Base-by-base conservation (phyloP, 495 filamentous ascomycete species). In the Hapsidospora chrysogenum region DNA sequence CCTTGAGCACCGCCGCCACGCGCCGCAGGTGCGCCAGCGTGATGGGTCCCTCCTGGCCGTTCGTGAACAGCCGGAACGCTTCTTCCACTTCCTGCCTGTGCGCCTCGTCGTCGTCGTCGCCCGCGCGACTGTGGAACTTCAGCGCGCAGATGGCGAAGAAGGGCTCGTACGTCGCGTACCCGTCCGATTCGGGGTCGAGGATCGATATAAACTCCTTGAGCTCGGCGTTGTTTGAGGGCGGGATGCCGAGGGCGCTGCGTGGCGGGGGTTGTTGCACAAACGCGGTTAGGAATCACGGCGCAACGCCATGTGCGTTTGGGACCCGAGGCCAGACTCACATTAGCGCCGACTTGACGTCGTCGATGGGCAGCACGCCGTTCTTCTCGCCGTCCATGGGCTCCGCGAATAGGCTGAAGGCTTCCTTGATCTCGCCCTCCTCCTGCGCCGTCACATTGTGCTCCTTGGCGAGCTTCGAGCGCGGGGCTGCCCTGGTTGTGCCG, bases 101-200 rank as follows among this genome's bases (percentile, higher is more conserved):
- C 27, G 51, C 59, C 15, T 60, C 60, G 33, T 65, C 58, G 15
- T 70, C 66, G 27, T 73, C 64, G 14, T 68, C 62, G 6, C 6
- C 11, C 19, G 21, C 33, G 19, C 63, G 42, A 48, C 60, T 41
- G 55, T 75, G 71, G 28, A 93, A 48, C 50, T 92, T 89, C 16
- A 94, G 63, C 13, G 89, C 86, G 44, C 80, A 81, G 42, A 92
- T 76, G 27, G 78, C 74, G 11, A 95, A 56, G 52, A 97, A 97
- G 22, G 74, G 63, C 22, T 62, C 57, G 55, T 83, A 94, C 4
- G 67, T 60, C 16, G 85, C 72, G 53, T 72, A 77, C 15, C 86
- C 86, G 33, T 76, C 75, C 14, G 63, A 54, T n/a, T 80, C 77
- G 2, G 86, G 85, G 49, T 93, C 85, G 38, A 92, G 59, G 18